Percentiles rank a stretch among this genome's conserved stretches.
These are phyloP conservation scores for Xylaria sp. DNA, from an alignment of 2,329 filamentous ascomycete species.

Conservation along the genomic window DNA sequence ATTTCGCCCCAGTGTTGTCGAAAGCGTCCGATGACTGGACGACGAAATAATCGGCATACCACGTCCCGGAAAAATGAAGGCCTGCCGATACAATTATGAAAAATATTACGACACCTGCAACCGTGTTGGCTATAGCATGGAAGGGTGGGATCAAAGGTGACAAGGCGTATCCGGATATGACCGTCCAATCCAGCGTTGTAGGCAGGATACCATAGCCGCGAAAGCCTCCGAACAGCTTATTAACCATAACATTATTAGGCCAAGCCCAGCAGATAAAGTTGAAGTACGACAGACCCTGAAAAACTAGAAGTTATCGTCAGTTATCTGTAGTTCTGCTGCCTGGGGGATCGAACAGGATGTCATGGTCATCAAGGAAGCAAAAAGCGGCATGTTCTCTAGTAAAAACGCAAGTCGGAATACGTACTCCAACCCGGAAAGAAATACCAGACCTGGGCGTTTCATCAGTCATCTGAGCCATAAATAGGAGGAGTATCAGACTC, in stretches of 20 bases:
- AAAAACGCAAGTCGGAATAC: neutral
- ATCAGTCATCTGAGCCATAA: conserved; percentile 8
- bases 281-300: conserved; percentile 56
- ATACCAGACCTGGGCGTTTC: conserved; percentile 59
- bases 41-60: conserved; percentile 70
- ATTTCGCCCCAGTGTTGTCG: conserved; percentile 70
- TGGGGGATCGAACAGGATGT: neutral
- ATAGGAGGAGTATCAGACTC: neutral
- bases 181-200: conserved; percentile 74
- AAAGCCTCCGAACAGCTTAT: conserved; percentile 73
- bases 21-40: conserved; percentile 70
- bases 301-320: conserved; percentile 42
- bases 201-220: conserved; percentile 71
- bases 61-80: conserved; percentile 67
- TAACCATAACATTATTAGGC: conserved; percentile 69
- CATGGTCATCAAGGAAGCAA: neutral
- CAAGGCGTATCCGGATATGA: conserved; percentile 65
- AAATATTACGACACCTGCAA: conserved; percentile 66
- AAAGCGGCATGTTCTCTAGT: neutral
- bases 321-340: neutral
- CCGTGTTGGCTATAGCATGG: conserved; percentile 69
- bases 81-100: conserved; percentile 68
- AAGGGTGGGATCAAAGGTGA: conserved; percentile 70
- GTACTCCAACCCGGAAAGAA: conserved; percentile 61
- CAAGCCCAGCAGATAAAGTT: conserved; percentile 61